Evolutionary conservation across 1,284 basidiomycete genomes (phyloP), one percentile per base, ranked within the genome.

Genomic region (Ganoderma sinense): DNA sequence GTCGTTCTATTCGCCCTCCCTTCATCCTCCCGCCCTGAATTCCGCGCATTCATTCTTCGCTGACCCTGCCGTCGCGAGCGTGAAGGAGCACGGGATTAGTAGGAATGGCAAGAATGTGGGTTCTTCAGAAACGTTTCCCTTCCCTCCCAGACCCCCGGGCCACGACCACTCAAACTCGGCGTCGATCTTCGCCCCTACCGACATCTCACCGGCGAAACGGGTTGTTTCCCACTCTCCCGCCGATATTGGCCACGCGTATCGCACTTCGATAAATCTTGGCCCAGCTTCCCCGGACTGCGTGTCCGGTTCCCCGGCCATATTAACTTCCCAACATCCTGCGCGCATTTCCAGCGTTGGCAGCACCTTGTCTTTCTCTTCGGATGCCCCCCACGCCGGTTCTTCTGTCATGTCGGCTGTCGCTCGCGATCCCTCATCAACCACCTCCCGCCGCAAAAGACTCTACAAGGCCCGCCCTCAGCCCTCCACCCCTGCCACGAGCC

Each of bases 161-260:
- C 66, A 63, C 41, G 59, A 58, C 65, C 69, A 70, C 43, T 33
- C 66, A 63, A 71, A 73, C 69, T 66, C 73, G 53, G 71, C 74
- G 23, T 74, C 73, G 43, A 74, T 74, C 61, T 26, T 73, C 43
- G 66, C 71, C 56, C 75, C 74, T 65, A 68, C 73, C 65, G 73
- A 75, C 64, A 63, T 70, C 66, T 74, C 71, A 48, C 73, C 73
- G 67, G 69, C 66, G 8, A 31, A 26, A 56, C 43, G 36, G 48
- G 48, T 56, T 65, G 66, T 65, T 62, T 69, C 67, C 63, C 66
- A 74, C 64, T 73, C 75, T 69, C 68, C 71, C 2, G 72, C 75
- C 65, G 74, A 75, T 53, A 62, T 67, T 60, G 74, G 71, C 45
- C 74, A 75, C 64, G 69, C 68, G 48, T 67, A 64, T 69, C 70